A percentile compares a stretch with the other conserved stretches of the same genome.
phyloP scores from a whole-genome alignment of 1,139 yeast genomes.

The Saccharomyces hybrid region DNA sequence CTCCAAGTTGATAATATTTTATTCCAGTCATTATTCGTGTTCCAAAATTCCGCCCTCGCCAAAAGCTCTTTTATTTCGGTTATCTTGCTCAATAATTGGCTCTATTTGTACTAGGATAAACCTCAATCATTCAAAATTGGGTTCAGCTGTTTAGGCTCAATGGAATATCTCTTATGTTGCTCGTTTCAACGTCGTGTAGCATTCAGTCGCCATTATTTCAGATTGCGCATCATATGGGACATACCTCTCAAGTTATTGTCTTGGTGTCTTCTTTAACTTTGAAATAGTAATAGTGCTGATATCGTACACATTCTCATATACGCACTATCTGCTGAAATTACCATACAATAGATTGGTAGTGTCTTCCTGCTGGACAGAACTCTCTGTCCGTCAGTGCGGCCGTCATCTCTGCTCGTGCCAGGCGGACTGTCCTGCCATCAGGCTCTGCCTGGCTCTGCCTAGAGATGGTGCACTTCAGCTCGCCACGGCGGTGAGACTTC shows the following conservation, averaged over 20 bases:
- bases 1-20: too few species aligned
- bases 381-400: neutral
- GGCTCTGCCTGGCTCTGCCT: neutral
- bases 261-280: neutral
- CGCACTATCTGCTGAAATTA: neutral
- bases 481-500: neutral
- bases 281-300: neutral
- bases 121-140: too few species aligned
- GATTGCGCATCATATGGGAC: neutral
- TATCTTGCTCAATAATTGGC: too few species aligned
- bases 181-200: neutral
- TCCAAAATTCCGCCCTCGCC: too few species aligned
- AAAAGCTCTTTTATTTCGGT: too few species aligned
- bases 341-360: neutral
- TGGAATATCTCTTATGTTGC: too few species aligned
- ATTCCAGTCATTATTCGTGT: too few species aligned
- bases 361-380: neutral
- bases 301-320: neutral
- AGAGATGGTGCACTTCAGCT: neutral
- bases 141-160: too few species aligned
- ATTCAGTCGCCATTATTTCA: neutral
- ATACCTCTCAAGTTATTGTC: constrained; percentile 1
- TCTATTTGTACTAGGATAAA: too few species aligned
- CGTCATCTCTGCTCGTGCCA: too few species aligned
- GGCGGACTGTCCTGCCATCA: neutral